Base-by-base conservation (phyloP, 441 rosid genomes). In the Gossypium schwendimanii region DNA sequence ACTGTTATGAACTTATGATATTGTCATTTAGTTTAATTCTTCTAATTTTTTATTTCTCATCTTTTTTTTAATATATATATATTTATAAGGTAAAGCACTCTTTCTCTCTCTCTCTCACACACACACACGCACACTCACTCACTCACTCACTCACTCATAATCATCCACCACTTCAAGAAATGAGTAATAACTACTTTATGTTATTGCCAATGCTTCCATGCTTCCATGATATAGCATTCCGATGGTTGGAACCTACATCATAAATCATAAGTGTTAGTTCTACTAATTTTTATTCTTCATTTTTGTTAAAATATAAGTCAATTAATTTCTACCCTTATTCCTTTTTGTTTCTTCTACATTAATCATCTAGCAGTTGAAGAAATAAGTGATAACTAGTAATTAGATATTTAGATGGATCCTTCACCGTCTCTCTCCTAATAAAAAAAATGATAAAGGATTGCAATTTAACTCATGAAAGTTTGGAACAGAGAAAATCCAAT, bases 401-500 rank as follows among this genome's bases (percentile, higher is more conserved):
- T 67, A 67, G 45, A 68, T 68, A 28, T 50, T 47, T 26, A 49
- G 14, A 26, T 49, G 39, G 45, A 50, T 50, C 31, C 59, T 49
- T 21, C 31, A 60, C 28, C 7, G 44, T 41, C 23, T 72, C 36
- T 66, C 68, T 23, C 64, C 28, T 11, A 57, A 15, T 26, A 60
- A 53, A 53, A 18, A 26, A 53, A 18, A 18, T 45, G 10, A 8
- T 20, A 58, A 61, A 52, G 14, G 17, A 23, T 76, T 50, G 52
- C 67, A 69, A 60, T 62, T 72, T 83, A 74, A 81, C 66, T 3
- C 26, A 60, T 57, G 65, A 76, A 78, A 52, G 69, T 77, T 79
- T 81, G 87, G 57, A 76, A 78, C 93, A 93, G 99, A 89, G 91
- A 78, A 93, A 91, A 86, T 81, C 96, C 70, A 89, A 69, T 77